Conservation (phyloP, 1,139 yeast genomes). For the Yamadazyma dushanensis region DNA sequence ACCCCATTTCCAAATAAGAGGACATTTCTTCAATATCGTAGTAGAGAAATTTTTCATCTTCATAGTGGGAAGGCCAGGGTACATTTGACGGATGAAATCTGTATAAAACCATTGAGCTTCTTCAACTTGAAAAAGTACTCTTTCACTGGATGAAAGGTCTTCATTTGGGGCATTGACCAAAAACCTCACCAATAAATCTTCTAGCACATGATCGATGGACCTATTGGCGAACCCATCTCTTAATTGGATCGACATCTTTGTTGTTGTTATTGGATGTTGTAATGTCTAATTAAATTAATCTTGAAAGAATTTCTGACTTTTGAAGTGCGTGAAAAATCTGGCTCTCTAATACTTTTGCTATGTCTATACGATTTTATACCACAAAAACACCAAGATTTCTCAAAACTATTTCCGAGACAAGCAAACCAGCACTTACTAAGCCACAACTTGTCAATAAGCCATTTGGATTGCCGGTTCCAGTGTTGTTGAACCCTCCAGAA, state of each 20-base stretch:
- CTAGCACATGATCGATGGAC: conserved; percentile 74
- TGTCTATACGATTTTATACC: conserved; percentile 11
- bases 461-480: conserved; percentile 39
- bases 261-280: background rate
- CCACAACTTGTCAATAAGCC: conserved; percentile 36
- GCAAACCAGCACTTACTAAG: conserved; percentile 30
- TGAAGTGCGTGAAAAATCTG: background rate
- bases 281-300: too few species aligned
- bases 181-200: conserved; percentile 86
- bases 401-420: conserved; percentile 27
- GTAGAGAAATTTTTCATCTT: conserved; percentile 81
- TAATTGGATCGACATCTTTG: conserved; percentile 52
- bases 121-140: conserved; percentile 92
- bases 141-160: conserved; percentile 80
- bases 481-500: conserved; percentile 26
- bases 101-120: conserved; percentile 98
- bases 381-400: conserved; percentile 26
- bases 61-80: conserved; percentile 76
- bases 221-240: conserved; percentile 56
- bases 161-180: conserved; percentile 90
- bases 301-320: too few species aligned
- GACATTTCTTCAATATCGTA: conserved; percentile 72
- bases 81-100: conserved; percentile 74
- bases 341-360: background rate
- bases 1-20: conserved; percentile 85